Conservation (phyloP, 768 basidiomycete genomes). For the Hygrophorus russula region DNA sequence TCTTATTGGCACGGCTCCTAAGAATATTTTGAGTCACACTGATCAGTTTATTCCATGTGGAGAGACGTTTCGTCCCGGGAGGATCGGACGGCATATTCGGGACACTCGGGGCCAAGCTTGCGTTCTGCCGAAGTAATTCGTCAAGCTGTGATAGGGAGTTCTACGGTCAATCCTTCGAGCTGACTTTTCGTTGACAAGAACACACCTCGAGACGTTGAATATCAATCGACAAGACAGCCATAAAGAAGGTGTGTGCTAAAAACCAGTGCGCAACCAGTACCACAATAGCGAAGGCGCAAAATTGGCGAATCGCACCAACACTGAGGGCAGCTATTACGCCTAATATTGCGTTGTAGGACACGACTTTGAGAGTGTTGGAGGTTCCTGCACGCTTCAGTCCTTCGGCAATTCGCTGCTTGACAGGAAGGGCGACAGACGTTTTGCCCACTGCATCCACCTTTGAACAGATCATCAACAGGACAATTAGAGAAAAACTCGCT, state of each 20-base stretch:
- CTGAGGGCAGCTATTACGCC: conserved; percentile 66
- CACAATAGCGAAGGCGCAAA: conserved; percentile 88
- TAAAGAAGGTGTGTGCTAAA: conserved; percentile 90
- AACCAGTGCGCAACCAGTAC: conserved; percentile 97
- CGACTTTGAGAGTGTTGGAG: conserved; percentile 86
- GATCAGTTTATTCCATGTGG: conserved; percentile 33
- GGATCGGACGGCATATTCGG: conserved; percentile 14
- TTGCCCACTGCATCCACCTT: conserved; percentile 78
- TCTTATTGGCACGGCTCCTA: conserved; percentile 59
- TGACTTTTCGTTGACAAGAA: conserved; percentile 5
- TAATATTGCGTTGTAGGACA: conserved; percentile 75
- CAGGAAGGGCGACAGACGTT: conserved; percentile 78
- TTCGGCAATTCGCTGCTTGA: conserved; percentile 85
- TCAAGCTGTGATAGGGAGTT: conserved; percentile 43
- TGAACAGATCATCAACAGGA: conserved; percentile 13
- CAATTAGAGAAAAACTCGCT: background rate
- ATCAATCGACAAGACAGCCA: conserved; percentile 92
- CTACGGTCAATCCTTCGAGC: background rate
- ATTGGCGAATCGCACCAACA: conserved; percentile 77
- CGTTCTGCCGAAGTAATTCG: conserved; percentile 72
- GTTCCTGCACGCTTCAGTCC: conserved; percentile 86
- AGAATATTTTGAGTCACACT: conserved; percentile 34
- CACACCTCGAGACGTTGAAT: conserved; percentile 81
- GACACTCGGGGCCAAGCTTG: conserved; percentile 38
- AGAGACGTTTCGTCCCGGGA: conserved; percentile 26